These are phyloP conservation scores for Dipteronia dyeriana DNA, from an alignment of 345 rosid genomes.

Conservation along the genomic window DNA sequence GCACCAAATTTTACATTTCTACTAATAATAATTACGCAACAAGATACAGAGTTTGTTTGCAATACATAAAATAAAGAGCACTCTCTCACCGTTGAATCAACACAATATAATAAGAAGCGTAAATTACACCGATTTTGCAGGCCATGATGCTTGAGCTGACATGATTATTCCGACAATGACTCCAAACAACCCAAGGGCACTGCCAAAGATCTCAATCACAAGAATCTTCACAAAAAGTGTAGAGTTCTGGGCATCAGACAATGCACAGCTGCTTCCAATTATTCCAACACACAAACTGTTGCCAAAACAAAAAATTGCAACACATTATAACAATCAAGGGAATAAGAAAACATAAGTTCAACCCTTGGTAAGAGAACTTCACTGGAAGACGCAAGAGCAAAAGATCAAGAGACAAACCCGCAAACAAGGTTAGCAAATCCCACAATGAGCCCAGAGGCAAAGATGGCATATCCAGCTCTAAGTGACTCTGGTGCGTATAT, in stretches of 20 bases:
- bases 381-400: neutral
- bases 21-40: conserved; percentile 8
- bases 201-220: conserved; percentile 97
- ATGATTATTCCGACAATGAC: conserved; percentile 98
- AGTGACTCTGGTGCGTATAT: conserved; percentile 88
- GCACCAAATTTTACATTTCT: conserved; percentile 21
- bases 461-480: conserved; percentile 98
- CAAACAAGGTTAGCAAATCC: conserved; percentile 99
- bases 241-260: conserved; percentile 98
- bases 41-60: neutral
- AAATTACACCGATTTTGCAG: conserved; percentile 50
- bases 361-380: neutral
- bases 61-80: conserved; percentile 1
- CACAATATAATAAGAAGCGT: conserved; percentile 1
- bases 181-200: conserved; percentile 97
- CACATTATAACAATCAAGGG: neutral
- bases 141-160: conserved; percentile 99
- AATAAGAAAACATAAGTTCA: neutral
- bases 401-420: conserved; percentile 59
- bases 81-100: conserved; percentile 8
- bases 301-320: conserved; percentile 5
- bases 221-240: conserved; percentile 95
- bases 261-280: conserved; percentile 97
- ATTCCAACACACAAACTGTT: conserved; percentile 92
- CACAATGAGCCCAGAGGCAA: conserved; percentile 97